phyloP scores from a whole-genome alignment of 306 rosid species.

The Datisca glomerata region DNA sequence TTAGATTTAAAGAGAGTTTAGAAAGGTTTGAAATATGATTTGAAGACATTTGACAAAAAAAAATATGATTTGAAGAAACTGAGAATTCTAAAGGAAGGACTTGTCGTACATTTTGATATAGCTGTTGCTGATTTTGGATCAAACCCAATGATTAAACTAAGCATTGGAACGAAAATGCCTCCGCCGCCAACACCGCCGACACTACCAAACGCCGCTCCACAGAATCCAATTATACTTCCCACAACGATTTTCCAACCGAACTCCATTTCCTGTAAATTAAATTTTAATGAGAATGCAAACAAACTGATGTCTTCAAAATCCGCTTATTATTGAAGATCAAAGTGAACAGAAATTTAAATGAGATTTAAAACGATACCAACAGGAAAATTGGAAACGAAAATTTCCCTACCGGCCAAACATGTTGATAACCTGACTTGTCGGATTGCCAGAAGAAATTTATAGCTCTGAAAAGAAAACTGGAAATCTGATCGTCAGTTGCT shows the following conservation, averaged over 20 bases:
- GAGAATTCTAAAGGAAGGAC: no score
- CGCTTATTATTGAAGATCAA: no score
- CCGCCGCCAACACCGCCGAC: conserved; percentile 99
- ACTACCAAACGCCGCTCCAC: conserved; percentile 92
- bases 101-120: conserved; percentile 74
- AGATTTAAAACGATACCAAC: no score
- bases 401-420: conserved; percentile 69
- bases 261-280: conserved; percentile 47
- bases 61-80: no score
- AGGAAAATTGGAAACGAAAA: not conserved
- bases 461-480: conserved; percentile 27
- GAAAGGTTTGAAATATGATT: not conserved
- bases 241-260: conserved; percentile 74
- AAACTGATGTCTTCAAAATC: no score
- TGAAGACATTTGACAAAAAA: not conserved
- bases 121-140: conserved; percentile 91
- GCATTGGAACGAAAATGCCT: conserved; percentile 97
- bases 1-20: not conserved
- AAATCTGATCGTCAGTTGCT: not conserved
- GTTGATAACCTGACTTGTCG: conserved; percentile 39
- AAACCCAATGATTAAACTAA: conserved; percentile 69
- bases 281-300: no score
- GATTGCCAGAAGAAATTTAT: conserved; percentile 65
- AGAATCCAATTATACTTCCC: conserved; percentile 61
- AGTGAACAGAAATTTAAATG: no score